Evolutionary conservation across 192 early-diverging fungal species (phyloP).

Genomic region (Rhizoclosmatium globosum): DNA sequence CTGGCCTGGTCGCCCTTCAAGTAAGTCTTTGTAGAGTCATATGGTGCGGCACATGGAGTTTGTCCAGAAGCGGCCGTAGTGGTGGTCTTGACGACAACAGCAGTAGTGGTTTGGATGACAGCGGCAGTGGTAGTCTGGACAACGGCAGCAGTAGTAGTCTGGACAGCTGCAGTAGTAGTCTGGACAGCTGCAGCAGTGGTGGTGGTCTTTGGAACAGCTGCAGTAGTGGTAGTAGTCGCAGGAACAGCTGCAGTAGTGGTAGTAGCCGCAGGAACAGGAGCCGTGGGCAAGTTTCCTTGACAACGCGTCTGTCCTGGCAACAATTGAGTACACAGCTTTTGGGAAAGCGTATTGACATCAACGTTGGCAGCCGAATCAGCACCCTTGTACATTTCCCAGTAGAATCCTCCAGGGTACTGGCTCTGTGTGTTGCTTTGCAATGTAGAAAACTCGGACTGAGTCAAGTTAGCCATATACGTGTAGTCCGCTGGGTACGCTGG

Average conservation of each 20-base stretch:
- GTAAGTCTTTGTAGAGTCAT: background rate
- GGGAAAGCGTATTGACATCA: slow-evolving; percentile 9
- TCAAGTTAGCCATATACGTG: slow-evolving; percentile 7
- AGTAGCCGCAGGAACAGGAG: too few relatives aligned
- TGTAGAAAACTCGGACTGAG: background rate
- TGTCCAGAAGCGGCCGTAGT: background rate
- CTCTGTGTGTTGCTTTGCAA: slow-evolving; percentile 6
- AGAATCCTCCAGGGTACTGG: slow-evolving; percentile 29
- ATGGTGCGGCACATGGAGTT: background rate
- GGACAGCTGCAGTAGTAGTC: background rate
- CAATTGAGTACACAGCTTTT: background rate
- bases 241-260: too few relatives aligned
- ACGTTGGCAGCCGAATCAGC: slow-evolving; percentile 10
- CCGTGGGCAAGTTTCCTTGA: background rate
- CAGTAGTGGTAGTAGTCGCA: background rate
- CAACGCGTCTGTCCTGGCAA: slow-evolving; percentile 6
- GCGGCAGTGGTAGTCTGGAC: background rate
- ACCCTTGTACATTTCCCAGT: slow-evolving; percentile 24
- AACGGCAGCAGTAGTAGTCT: background rate
- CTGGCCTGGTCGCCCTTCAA: background rate
- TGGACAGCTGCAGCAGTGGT: too few relatives aligned
- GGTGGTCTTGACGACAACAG: background rate
- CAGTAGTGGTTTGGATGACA: background rate
- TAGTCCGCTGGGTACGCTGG: slow-evolving; percentile 14
- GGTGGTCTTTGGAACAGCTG: background rate